Percentiles rank a stretch among this genome's conserved stretches.
These are phyloP conservation scores for Coix lacrymajobi DNA, from an alignment of 176 grass and related monocot genomes.

Conservation along the genomic window DNA sequence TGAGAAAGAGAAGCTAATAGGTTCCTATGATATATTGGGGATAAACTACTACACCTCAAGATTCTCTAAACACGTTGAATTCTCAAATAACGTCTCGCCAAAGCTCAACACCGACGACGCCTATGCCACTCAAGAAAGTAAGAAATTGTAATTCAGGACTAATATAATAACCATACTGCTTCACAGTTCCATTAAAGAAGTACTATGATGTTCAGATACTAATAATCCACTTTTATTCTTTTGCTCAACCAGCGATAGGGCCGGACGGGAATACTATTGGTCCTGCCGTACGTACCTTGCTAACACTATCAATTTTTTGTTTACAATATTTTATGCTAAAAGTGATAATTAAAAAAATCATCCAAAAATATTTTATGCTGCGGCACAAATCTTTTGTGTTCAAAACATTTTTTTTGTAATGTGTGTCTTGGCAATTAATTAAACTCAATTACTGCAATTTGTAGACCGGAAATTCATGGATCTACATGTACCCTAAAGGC, in stretches of 20 bases:
- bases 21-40: not conserved
- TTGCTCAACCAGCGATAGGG: not conserved
- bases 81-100: not conserved
- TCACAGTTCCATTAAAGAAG: not conserved
- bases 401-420: not conserved
- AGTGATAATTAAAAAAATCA: not conserved
- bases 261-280: not conserved
- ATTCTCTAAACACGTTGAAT: not conserved
- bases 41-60: not conserved
- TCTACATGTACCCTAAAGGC: constrained; percentile 12
- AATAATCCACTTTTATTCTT: not conserved
- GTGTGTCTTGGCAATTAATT: not conserved
- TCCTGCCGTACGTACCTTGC: not conserved
- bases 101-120: not conserved
- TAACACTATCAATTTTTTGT: not conserved
- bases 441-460: not conserved
- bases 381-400: not conserved
- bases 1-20: not conserved
- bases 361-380: too few species aligned
- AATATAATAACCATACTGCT: not conserved
- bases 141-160: not conserved
- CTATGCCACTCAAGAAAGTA: not conserved
- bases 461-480: not conserved
- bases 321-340: not conserved
- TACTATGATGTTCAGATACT: not conserved